Evolutionary conservation across 106 monocot species (phyloP).

Genomic region (Cymbidium sinense): DNA sequence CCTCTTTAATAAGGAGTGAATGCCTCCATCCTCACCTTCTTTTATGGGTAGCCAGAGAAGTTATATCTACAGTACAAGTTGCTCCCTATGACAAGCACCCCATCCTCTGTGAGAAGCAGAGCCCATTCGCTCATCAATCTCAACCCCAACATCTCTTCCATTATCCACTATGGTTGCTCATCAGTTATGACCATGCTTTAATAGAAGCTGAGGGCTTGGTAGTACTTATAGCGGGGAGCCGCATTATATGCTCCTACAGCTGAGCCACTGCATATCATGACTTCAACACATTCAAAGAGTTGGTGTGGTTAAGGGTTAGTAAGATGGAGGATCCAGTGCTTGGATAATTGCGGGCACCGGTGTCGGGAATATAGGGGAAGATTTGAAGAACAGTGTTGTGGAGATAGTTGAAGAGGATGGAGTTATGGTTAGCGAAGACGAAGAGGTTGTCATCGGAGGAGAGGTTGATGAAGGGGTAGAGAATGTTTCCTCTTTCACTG

Average conservation of each 20-base stretch:
- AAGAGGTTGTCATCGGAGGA: constrained; percentile 26
- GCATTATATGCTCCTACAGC: too few species aligned
- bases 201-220: constrained; percentile 3
- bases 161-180: constrained; percentile 32
- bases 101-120: too few species aligned
- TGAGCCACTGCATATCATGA: constrained; percentile 50
- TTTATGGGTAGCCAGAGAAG: too few species aligned
- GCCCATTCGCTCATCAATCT: too few species aligned
- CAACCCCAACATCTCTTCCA: constrained; percentile 67
- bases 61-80: too few species aligned
- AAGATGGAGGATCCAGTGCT: constrained; percentile 46
- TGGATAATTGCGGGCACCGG: too few species aligned
- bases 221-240: constrained; percentile 11
- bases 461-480: constrained; percentile 34
- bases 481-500: constrained; percentile 16
- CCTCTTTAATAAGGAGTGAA: too few species aligned
- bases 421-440: constrained; percentile 25
- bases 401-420: constrained; percentile 23
- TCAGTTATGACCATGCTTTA: constrained; percentile 41
- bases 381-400: too few species aligned
- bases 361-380: too few species aligned
- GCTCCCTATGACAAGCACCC: too few species aligned
- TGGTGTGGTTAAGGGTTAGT: constrained; percentile 28
- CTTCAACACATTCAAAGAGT: constrained; percentile 23
- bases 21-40: too few species aligned